Evolutionary conservation across 805 yeast genomes (phyloP), one percentile per base, ranked within the genome.

Genomic region (Ogataea pignaliae): DNA sequence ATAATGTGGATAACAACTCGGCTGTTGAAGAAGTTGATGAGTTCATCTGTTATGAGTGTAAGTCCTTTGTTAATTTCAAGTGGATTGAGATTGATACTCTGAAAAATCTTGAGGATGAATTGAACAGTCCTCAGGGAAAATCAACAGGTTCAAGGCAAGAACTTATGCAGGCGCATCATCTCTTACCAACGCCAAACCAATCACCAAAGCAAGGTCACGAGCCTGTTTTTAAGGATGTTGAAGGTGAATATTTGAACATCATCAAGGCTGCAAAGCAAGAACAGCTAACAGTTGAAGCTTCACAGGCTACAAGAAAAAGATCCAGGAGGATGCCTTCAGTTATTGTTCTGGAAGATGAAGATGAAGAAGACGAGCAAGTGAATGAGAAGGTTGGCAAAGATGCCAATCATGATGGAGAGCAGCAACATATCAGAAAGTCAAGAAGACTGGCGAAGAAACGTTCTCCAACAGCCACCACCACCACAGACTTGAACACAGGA

Each of bases 11-110:
- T 3, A 18, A 36, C 9, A 37, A 29, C 16, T 45, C 50, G 10
- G 51, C 42, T 29, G 51, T 29, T 26, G 50, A 53, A 15, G 53
- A 52, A 16, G 43, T 43, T n/a, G 75, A 70, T 10, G 81, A 77
- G 41, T 64, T 61, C 16, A 59, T 76, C 29, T 78, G 83, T 56
- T 70, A 63, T 35, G 61, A 65, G 21, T 78, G 83, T 53, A 70
- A 73, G 43, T 70, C 81, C 3, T 65, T 67, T 43, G 66, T 76
- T 15, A 69, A 73, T 15, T 73, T 72, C 53, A 71, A 70, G 44
- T 77, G 77, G 67, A 61, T 75, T 46, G 66, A 69, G 34, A 56
- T 73, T 34, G 69, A 61, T 42, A 36, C 55, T 29, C 41, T 55
- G 40, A 46, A 49, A 36, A 47, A 54, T 26, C 39, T 36, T 29